Base-by-base conservation (phyloP, 2,329 filamentous ascomycete species). In the Fusarium metavorans region DNA sequence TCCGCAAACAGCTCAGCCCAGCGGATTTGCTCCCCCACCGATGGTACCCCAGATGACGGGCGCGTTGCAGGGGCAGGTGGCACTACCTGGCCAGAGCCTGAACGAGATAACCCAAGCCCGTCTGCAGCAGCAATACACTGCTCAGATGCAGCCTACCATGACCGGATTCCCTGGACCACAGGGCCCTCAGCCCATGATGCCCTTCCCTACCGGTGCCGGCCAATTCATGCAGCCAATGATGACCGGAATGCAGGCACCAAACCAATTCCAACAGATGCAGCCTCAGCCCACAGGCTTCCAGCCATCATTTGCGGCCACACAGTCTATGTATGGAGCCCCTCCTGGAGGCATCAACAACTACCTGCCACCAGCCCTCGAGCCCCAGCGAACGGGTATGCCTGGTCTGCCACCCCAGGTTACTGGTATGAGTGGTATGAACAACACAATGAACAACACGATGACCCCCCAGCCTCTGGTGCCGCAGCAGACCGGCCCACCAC, bases 41-140 rank as follows among this genome's bases (percentile, higher is more conserved):
- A 84, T 98, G 76, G 92, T 95, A 81, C 92, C 95, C 62, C 96
- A 98, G 81, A 90, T 95, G 82, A 98, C 97, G 6, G 95, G 96
- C 10, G 87, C 79, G 23, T 67, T 89, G 64, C 90, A 91, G 79
- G 85, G 85, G 13, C 91, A 91, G 73, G 86, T 94, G 66, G 92
- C 93, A 32, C 90, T 92, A 34, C 89, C 90, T 4, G 94, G 95
- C 14, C 94, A 96, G 82, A 96, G 92, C 81, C 81, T 97, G 76
- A 89, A 91, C 77, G 94, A 96, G 54, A 85, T 97, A 52, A 90
- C 85, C 67, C 92, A 94, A 79, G 88, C 89, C 72, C 89, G 91
- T 58, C 82, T 92, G 72, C 92, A 93, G 80, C 90, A 91, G 77
- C 88, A 90, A 73, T 90, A 89, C 62, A 83, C 88, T 60, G 81